A percentile compares a stretch with the other conserved stretches of the same genome.
Conservation (phyloP, 495 filamentous ascomycete genomes). For the Hypoxylon trugodes region DNA sequence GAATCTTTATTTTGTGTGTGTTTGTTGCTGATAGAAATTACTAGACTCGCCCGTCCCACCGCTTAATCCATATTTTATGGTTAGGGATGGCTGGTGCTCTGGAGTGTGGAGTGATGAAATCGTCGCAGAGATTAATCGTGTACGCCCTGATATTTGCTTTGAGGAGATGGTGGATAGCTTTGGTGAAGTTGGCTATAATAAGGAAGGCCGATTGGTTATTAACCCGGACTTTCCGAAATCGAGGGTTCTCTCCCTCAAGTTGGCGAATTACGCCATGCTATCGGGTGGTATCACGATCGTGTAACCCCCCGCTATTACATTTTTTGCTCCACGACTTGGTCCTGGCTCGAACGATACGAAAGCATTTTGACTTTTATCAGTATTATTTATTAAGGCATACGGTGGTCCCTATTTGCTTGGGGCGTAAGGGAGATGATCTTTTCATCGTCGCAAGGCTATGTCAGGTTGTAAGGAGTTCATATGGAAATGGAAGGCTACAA, state of each 20-base stretch:
- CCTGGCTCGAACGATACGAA: constrained; percentile 10
- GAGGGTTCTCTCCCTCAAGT: constrained; percentile 54
- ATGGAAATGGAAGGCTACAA: constrained; percentile 10
- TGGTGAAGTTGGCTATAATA: constrained; percentile 57
- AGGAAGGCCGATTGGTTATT: constrained; percentile 60
- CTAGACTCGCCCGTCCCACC: constrained; percentile 63
- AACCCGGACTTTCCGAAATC: constrained; percentile 57
- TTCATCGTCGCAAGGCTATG: not conserved
- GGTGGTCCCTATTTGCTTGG: not conserved
- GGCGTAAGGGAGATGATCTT: not conserved
- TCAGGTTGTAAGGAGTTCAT: constrained; percentile 4
- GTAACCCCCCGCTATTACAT: constrained; percentile 24
- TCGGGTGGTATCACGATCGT: constrained; percentile 50
- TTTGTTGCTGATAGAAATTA: constrained; percentile 20
- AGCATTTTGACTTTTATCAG: not conserved
- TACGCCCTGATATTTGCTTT: constrained; percentile 64
- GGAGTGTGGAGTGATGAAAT: constrained; percentile 76
- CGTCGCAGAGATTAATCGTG: constrained; percentile 59
- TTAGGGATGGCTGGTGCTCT: constrained; percentile 63
- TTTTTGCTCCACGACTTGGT: not conserved
- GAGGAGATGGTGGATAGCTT: constrained; percentile 66
- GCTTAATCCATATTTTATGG: constrained; percentile 72
- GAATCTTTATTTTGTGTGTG: not conserved
- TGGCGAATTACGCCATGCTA: constrained; percentile 57
- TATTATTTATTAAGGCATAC: not conserved